phyloP scores from a whole-genome alignment of 1,284 basidiomycete genomes.

The Xerocomus nothofagi region DNA sequence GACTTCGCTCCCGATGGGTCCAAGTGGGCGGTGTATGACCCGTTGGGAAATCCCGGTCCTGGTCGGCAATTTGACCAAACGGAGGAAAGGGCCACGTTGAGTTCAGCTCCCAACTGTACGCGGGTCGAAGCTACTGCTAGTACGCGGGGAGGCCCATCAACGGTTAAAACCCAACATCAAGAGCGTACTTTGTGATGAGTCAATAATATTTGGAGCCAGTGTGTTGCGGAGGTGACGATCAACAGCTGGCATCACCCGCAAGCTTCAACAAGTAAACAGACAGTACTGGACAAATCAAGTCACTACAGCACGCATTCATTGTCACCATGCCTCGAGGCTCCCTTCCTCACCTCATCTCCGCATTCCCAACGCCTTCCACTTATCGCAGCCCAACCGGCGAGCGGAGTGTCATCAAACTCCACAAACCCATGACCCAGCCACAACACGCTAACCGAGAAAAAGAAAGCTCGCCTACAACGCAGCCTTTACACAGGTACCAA shows the following conservation, averaged over 20 bases:
- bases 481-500: slow-evolving; percentile 6
- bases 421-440: not conserved
- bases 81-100: not conserved
- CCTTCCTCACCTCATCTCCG: too few species aligned
- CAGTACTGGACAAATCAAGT: too few species aligned
- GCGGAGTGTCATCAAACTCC: not conserved
- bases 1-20: too few species aligned
- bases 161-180: not conserved
- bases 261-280: too few species aligned
- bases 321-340: too few species aligned
- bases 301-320: too few species aligned
- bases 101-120: not conserved
- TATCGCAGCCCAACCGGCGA: not conserved
- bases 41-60: not conserved
- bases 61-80: not conserved
- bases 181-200: too few species aligned
- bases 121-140: too few species aligned
- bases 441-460: not conserved
- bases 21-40: not conserved
- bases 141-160: too few species aligned
- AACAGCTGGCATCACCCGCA: too few species aligned
- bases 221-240: slow-evolving; percentile 2
- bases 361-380: too few species aligned
- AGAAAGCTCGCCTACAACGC: slow-evolving; percentile 10
- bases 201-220: not conserved